Evolutionary conservation across 2,329 filamentous ascomycete species (phyloP), one percentile per base, ranked within the genome.

Genomic region (Sporothrix humicola): DNA sequence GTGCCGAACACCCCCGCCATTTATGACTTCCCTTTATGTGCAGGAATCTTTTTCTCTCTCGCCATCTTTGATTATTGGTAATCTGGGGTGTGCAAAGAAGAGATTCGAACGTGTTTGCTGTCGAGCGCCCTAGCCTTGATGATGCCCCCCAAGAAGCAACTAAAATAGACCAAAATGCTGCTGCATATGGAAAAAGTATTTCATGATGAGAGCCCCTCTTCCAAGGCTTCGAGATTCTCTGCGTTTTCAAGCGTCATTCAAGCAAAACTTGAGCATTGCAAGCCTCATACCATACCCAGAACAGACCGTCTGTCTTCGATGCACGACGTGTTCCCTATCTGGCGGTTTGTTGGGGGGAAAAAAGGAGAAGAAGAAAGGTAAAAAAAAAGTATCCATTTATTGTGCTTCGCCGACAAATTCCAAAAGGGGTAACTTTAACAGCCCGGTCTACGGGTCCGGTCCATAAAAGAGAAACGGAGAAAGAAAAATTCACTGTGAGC

Each of bases 111-210:
- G 31, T 37, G 31, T 37, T 37, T n/a, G 23, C 52, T 23, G n/a
- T 23, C 52, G n/a, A 56, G 7, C 52, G 17, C 8, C 52, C 31
- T 37, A 10, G n/a, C 20, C n/a, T 23, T n/a, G 15, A 20, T n/a
- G 7, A 23, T 20, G 50, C 23, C 31, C 52, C 9, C 31, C 59
- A 20, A 63, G 23, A 63, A 20, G 8, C 37, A 20, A 59, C 59
- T 23, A 63, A 46, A 17, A 63, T 44, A 37, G 1, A 46, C 59
- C 59, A 63, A 63, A 37, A 8, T 63, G 37, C 58, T 6, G n/a
- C 61, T 48, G 61, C 61, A 66, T 66, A 23, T 23, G n/a, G n/a
- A 63, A 63, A 63, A 44, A 63, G 31, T 20, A 44, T n/a, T 37
- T 61, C 17, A 44, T 1, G 23, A 5, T 37, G 56, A 8, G 13